Evolutionary conservation across 306 rosid species (phyloP).

Genomic region (Carpinus viminea): DNA sequence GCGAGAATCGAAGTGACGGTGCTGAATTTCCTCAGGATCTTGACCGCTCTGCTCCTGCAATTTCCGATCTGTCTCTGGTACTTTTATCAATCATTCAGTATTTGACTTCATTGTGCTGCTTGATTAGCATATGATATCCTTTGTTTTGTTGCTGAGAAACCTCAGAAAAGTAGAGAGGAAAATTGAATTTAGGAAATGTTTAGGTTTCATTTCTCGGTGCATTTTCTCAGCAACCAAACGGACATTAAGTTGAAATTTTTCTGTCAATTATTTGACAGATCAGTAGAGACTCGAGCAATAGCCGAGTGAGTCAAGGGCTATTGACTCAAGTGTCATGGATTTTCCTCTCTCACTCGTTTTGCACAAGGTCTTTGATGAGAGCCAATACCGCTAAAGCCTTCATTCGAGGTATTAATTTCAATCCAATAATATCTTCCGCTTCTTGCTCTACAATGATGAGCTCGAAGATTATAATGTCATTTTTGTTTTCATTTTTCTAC

Average conservation of each 20-base stretch:
- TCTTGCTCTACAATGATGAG: constrained; percentile 8
- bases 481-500: constrained; percentile 9
- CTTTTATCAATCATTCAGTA: background rate
- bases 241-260: background rate
- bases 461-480: background rate
- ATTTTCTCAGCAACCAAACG: constrained; percentile 18
- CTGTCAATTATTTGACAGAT: constrained; percentile 37
- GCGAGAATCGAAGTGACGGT: constrained; percentile 88
- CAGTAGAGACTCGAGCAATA: constrained; percentile 62
- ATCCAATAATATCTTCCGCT: background rate
- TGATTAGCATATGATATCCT: background rate
- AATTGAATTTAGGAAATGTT: background rate
- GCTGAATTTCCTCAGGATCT: constrained; percentile 74
- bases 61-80: constrained; percentile 81
- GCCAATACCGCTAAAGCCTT: constrained; percentile 76
- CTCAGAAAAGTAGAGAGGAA: background rate
- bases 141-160: background rate
- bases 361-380: constrained; percentile 69
- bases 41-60: constrained; percentile 68
- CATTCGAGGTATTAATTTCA: constrained; percentile 54
- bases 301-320: constrained; percentile 55
- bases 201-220: background rate
- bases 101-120: background rate
- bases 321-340: constrained; percentile 62
- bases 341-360: constrained; percentile 63